phyloP scores from a whole-genome alignment of 73 alveolate genomes.

The Blepharisma stoltei region DNA sequence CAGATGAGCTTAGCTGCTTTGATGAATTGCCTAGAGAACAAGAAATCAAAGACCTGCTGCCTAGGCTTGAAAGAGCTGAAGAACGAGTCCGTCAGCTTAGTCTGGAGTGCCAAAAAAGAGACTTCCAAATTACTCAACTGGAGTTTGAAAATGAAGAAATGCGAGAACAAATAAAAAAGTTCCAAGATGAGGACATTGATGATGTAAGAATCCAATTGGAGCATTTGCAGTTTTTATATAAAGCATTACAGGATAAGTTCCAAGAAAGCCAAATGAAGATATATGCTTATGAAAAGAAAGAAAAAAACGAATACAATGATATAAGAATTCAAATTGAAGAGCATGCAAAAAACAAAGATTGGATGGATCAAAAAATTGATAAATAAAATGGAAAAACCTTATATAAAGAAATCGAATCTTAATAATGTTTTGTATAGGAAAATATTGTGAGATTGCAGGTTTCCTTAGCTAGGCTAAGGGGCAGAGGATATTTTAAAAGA shows the following conservation, averaged over 20 bases:
- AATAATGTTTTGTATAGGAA: too few species aligned
- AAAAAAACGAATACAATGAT: neutral
- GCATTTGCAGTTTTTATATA: slow-evolving; percentile 10
- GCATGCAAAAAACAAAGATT: neutral
- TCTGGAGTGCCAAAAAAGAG: neutral
- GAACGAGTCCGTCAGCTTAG: neutral
- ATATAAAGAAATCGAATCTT: too few species aligned
- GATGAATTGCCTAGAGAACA: too few species aligned
- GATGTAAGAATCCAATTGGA: neutral
- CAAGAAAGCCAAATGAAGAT: slow-evolving; percentile 17
- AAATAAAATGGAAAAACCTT: neutral
- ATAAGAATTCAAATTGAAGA: slow-evolving; percentile 1
- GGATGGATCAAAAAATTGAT: neutral
- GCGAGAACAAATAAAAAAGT: neutral
- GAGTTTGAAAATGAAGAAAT: neutral
- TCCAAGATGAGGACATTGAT: neutral
- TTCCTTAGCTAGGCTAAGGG: too few species aligned
- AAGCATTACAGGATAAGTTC: slow-evolving; percentile 11
- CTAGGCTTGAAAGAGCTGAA: slow-evolving; percentile 16
- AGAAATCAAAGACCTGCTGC: too few species aligned
- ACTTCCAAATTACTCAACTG: neutral
- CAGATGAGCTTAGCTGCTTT: too few species aligned
- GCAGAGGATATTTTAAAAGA: too few species aligned
- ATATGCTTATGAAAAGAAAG: neutral
- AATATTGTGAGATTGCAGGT: too few species aligned